Base-by-base conservation (phyloP, 441 rosid genomes). In the Adansonia gregorii region DNA sequence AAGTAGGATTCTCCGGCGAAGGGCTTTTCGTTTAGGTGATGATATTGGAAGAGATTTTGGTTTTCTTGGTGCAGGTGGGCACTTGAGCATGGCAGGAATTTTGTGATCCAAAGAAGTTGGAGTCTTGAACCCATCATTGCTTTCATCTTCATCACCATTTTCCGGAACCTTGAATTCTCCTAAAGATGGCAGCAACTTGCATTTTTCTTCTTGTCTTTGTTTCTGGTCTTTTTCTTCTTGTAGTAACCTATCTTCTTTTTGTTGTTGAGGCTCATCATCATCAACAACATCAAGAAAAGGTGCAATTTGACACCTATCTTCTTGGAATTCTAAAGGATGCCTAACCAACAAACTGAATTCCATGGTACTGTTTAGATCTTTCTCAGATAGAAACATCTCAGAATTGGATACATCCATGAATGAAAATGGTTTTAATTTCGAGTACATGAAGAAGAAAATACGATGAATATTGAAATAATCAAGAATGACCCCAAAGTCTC, bases 31-130 rank as follows among this genome's bases (percentile, higher is more conserved):
- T 76, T 80, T 90, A 64, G 80, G 74, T 14, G 82, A 80, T 43
- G 79, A 78, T 17, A 19, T 43, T 24, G 86, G 87, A 19, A 58
- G 63, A 4, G 91, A 60, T 83, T 87, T 89, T 31, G 90, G 91
- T 78, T 91, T 93, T 74, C 86, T 86, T 27, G 98, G 98, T 2
- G 97, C 90, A 31, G 94, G 90, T 22, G 98, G 98, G n/a, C 95
- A 89, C 60, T 78, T 76, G 11, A 77, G 83, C 12, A 79, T 11
- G n/a, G 10, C 66, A 0, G 86, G 88, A 6, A 88, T 82, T 82
- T 67, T 85, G 14, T 74, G 79, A 22, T 80, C 86, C 60, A 70
- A 67, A 35, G 89, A 88, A 24, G 89, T 89, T 15, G 99, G 99
- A 77, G 97, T 93, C 88, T 85, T 92, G 83, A 87, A 88, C 20